These are phyloP conservation scores for Anastatica hierochuntica DNA, from an alignment of 345 rosid species.

Conservation along the genomic window DNA sequence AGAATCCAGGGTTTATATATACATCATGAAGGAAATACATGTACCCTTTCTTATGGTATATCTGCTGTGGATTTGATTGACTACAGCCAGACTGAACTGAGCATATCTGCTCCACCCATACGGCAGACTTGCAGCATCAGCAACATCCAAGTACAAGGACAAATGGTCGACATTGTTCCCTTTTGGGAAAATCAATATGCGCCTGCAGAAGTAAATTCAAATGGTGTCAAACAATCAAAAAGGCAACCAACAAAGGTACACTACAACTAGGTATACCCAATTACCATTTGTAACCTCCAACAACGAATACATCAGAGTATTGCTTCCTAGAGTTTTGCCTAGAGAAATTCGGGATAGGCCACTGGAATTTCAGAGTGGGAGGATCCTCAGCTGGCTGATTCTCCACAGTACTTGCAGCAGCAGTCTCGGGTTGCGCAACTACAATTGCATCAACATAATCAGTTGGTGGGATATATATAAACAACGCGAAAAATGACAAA, in stretches of 20 bases:
- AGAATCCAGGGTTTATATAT: not conserved
- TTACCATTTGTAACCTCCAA: conserved; percentile 84
- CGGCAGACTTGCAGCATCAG: conserved; percentile 60
- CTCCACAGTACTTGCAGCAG: conserved; percentile 29
- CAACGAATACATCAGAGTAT: conserved; percentile 66
- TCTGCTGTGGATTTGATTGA: conserved; percentile 59
- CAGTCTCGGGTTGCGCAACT: too few species aligned
- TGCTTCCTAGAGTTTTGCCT: conserved; percentile 74
- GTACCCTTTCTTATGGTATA: conserved; percentile 79
- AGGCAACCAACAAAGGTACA: conserved; percentile 1
- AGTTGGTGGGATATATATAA: too few species aligned
- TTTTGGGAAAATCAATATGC: conserved; percentile 76
- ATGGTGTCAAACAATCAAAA: not conserved
- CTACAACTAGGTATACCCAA: not conserved
- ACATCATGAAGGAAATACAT: not conserved
- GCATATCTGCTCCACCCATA: conserved; percentile 97
- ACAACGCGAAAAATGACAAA: not conserved
- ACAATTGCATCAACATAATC: conserved; percentile 26
- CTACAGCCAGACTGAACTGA: conserved; percentile 74
- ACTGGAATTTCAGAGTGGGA: conserved; percentile 22
- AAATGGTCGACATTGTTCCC: conserved; percentile 95
- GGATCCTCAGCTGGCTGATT: conserved; percentile 80
- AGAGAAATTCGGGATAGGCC: conserved; percentile 58
- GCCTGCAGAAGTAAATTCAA: conserved; percentile 38
- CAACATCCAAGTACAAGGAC: conserved; percentile 96